Percentiles rank a stretch among this genome's conserved stretches.
phyloP scores from a whole-genome alignment of 345 rosid species.

The Citrus sinensis region DNA sequence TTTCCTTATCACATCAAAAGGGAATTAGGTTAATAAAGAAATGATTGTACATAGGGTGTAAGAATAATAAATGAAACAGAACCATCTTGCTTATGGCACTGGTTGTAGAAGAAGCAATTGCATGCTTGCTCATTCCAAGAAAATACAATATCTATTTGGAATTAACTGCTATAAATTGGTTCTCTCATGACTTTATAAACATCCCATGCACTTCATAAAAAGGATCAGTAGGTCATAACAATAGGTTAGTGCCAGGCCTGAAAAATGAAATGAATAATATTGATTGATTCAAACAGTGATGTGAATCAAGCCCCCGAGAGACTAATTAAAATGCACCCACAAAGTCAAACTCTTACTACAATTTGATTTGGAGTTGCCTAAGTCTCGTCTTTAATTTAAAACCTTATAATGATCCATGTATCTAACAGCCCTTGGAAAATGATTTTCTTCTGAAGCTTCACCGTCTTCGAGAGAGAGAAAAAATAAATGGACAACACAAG shows the following conservation, averaged over 20 bases:
- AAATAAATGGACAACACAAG: not conserved
- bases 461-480: not conserved
- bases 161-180: too few relatives aligned
- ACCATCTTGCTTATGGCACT: too few relatives aligned
- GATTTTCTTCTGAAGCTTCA: not conserved
- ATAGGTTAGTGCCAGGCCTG: too few relatives aligned
- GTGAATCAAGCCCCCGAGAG: not conserved
- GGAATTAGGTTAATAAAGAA: not conserved
- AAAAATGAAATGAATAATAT: not conserved
- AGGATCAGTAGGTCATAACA: too few relatives aligned
- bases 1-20: not conserved
- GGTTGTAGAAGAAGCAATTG: too few relatives aligned
- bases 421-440: not conserved
- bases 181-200: not conserved
- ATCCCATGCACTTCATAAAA: not conserved
- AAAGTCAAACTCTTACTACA: not conserved
- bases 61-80: too few relatives aligned
- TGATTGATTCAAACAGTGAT: not conserved
- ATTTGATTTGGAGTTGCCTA: not conserved
- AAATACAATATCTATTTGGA: not conserved
- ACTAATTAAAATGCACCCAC: not conserved
- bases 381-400: not conserved
- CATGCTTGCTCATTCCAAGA: too few relatives aligned
- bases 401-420: not conserved
- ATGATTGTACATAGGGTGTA: too few relatives aligned